phyloP scores from a whole-genome alignment of 805 yeast genomes.

The Yarrowia sp. region DNA sequence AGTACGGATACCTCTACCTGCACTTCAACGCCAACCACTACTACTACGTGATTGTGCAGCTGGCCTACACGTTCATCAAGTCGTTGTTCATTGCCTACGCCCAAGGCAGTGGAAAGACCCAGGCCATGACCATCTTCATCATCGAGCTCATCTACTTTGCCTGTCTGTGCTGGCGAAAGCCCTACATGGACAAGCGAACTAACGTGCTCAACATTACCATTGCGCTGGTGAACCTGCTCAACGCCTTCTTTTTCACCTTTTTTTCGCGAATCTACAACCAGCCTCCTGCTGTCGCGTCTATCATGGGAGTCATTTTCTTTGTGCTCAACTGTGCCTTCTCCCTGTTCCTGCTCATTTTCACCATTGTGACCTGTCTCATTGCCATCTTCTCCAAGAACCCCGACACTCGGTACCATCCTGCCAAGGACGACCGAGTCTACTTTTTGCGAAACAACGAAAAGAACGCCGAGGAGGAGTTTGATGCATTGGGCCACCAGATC shows the following conservation, averaged over 20 bases:
- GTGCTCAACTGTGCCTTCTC: conserved; percentile 87
- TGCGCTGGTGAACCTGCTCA: conserved; percentile 67
- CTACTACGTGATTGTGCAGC: conserved; percentile 74
- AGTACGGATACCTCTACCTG: conserved; percentile 85
- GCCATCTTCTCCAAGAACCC: conserved; percentile 78
- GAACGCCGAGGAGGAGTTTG: conserved; percentile 54
- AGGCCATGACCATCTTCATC: conserved; percentile 72
- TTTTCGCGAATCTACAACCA: conserved; percentile 83
- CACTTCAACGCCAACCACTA: conserved; percentile 79
- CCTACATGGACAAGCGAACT: conserved; percentile 80
- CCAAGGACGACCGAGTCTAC: conserved; percentile 87
- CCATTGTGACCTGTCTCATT: conserved; percentile 62
- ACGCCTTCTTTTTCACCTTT: conserved; percentile 81
- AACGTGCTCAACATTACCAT: conserved; percentile 73
- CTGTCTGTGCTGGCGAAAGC: conserved; percentile 60
- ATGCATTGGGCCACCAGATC: conserved; percentile 60
- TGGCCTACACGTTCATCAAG: conserved; percentile 62
- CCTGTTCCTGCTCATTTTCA: conserved; percentile 64
- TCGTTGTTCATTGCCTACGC: conserved; percentile 73
- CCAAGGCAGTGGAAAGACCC: conserved; percentile 78
- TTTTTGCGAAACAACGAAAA: conserved; percentile 50
- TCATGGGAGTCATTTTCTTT: conserved; percentile 91
- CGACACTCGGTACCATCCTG: conserved; percentile 83
- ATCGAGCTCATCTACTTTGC: conserved; percentile 69
- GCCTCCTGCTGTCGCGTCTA: conserved; percentile 70